Percentiles rank a stretch among this genome's conserved stretches.
These are phyloP conservation scores for Saccharomycopsis sp. DNA, from an alignment of 805 yeast genomes.

Conservation along the genomic window DNA sequence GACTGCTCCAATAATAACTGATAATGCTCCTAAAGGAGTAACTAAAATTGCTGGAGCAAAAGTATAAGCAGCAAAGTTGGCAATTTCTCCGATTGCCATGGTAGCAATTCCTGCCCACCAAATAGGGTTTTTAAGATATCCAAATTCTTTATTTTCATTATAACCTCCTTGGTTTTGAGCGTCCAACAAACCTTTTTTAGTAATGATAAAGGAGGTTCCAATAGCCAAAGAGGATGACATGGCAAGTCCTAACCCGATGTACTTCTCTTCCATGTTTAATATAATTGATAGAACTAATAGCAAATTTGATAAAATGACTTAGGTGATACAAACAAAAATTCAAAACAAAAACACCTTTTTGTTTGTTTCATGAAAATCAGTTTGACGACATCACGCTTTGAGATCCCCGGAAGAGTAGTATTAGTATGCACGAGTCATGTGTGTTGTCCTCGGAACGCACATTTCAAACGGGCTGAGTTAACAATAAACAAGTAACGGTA, in stretches of 20 bases:
- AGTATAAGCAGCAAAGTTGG: constrained; percentile 90
- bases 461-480: no score
- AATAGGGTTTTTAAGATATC: constrained; percentile 71
- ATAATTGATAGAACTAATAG: no score
- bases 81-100: constrained; percentile 86
- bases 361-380: no score
- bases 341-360: no score
- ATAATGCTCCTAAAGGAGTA: constrained; percentile 84
- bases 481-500: no score
- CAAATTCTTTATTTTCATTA: constrained; percentile 59
- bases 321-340: no score
- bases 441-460: no score
- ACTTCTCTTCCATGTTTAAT: constrained; percentile 57
- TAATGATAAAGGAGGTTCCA: constrained; percentile 82
- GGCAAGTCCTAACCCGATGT: constrained; percentile 81
- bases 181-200: constrained; percentile 74
- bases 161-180: constrained; percentile 47
- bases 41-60: constrained; percentile 91
- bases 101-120: constrained; percentile 93
- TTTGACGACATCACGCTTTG: no score
- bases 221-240: constrained; percentile 81
- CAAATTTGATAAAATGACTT: no score
- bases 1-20: constrained; percentile 87
- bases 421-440: no score
- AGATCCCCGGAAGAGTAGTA: no score